phyloP scores from a whole-genome alignment of 306 rosid species.

The Ammopiptanthus mongolicus region DNA sequence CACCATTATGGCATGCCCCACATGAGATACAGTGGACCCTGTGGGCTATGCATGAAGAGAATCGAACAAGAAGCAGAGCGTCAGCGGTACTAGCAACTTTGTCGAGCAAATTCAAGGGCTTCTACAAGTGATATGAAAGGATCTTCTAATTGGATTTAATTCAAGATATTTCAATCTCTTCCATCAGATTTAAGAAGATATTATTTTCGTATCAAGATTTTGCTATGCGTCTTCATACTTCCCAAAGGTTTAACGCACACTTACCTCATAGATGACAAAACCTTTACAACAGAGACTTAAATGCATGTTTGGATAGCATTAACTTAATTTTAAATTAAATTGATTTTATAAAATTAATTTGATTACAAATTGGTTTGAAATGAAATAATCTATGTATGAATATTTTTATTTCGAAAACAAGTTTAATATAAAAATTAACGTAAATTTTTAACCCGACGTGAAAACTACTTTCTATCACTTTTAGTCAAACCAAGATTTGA shows the following conservation, averaged over 20 bases:
- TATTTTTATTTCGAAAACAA: too few species aligned
- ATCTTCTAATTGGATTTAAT: constrained; percentile 18
- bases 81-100: constrained; percentile 4
- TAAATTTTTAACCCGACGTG: too few species aligned
- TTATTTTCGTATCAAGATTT: background rate
- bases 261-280: background rate
- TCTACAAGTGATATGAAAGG: constrained; percentile 10
- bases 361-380: too few species aligned
- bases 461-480: too few species aligned
- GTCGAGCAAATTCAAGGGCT: constrained; percentile 12
- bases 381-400: too few species aligned
- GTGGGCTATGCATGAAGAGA: background rate
- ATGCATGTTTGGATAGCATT: too few species aligned
- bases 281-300: background rate
- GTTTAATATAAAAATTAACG: too few species aligned
- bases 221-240: background rate
- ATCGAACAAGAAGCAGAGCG: constrained; percentile 7
- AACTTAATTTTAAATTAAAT: too few species aligned
- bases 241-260: background rate
- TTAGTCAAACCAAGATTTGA: too few species aligned
- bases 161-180: background rate
- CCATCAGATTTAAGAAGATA: background rate
- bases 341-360: too few species aligned
- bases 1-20: background rate
- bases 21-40: constrained; percentile 17